Evolutionary conservation across 768 basidiomycete species (phyloP).

Genomic region (Serendipita sp.): DNA sequence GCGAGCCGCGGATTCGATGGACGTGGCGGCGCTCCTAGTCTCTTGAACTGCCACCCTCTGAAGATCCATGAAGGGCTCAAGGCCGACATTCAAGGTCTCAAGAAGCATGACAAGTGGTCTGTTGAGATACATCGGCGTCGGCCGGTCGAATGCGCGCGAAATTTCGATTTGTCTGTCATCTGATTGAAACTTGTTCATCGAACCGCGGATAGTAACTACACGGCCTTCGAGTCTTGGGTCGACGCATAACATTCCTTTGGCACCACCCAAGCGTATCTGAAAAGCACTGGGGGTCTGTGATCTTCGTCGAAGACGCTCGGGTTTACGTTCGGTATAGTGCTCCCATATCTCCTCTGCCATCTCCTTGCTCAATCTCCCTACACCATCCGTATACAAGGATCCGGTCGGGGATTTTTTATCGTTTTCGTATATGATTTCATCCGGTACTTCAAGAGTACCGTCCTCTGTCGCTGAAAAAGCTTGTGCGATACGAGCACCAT

Average conservation of each 20-base stretch:
- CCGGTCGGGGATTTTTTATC: conserved; percentile 32
- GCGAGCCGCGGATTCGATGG: conserved; percentile 28
- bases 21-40: conserved; percentile 44
- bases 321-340: conserved; percentile 11
- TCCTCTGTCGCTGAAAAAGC: conserved; percentile 72
- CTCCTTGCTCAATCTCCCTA: conserved; percentile 55
- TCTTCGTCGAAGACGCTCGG: neutral
- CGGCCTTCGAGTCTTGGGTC: conserved; percentile 32
- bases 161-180: conserved; percentile 46
- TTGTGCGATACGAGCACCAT: conserved; percentile 68
- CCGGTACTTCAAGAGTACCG: conserved; percentile 36
- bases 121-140: conserved; percentile 54
- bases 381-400: conserved; percentile 56
- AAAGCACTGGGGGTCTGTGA: conserved; percentile 25
- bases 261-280: conserved; percentile 71
- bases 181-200: conserved; percentile 62
- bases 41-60: conserved; percentile 43
- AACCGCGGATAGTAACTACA: conserved; percentile 46
- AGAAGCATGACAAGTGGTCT: conserved; percentile 60
- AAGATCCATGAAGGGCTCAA: conserved; percentile 40
- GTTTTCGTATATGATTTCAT: conserved; percentile 46
- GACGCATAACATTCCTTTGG: conserved; percentile 63
- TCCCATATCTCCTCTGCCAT: conserved; percentile 46
- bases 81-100: conserved; percentile 53
- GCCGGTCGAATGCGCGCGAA: conserved; percentile 41